Evolutionary conservation across 2,329 filamentous ascomycete species (phyloP).

Genomic region (Ceratocystis smalleyi): DNA sequence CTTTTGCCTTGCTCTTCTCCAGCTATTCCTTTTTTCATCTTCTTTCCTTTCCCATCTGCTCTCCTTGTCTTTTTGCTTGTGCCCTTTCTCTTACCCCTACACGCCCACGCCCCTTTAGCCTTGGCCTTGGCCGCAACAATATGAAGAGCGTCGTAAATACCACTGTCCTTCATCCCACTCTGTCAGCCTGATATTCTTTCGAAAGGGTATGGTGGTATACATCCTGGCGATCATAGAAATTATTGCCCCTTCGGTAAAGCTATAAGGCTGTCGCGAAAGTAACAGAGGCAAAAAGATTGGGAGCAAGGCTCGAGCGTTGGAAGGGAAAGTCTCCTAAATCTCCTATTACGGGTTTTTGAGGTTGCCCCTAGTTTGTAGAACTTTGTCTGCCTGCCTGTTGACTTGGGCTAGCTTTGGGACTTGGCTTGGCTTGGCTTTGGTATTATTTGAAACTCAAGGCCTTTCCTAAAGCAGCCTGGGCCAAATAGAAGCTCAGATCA

Average conservation of each 20-base stretch:
- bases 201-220: not conserved
- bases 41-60: too few species aligned
- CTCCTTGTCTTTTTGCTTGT: not conserved
- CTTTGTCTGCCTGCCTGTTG: not conserved
- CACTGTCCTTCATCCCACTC: not conserved
- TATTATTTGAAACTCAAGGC: not conserved
- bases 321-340: not conserved
- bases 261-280: constrained; percentile 4
- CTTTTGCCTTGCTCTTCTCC: not conserved
- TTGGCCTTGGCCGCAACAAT: not conserved
- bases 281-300: not conserved
- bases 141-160: not conserved
- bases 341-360: constrained; percentile 1
- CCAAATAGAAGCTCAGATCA: not conserved
- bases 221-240: not conserved
- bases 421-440: not conserved
- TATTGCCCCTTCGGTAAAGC: not conserved
- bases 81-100: not conserved
- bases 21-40: too few species aligned
- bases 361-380: not conserved
- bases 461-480: not conserved
- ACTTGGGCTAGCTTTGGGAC: not conserved
- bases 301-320: constrained; percentile 1
- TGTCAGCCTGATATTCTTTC: not conserved
- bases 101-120: not conserved